Evolutionary conservation across 306 rosid genomes (phyloP).

Genomic region (Lathyrus sativus): DNA sequence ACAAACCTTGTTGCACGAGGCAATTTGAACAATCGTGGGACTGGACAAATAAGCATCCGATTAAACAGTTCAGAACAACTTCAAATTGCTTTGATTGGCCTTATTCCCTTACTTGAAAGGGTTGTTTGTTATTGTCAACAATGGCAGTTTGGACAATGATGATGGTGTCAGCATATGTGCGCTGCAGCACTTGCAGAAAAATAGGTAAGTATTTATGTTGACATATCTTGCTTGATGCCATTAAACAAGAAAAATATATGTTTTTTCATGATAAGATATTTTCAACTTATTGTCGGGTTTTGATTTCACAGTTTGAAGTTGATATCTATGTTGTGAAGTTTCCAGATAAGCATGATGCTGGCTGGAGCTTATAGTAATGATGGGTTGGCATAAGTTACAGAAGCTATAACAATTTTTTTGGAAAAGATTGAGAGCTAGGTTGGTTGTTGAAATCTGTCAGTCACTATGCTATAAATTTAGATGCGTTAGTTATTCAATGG

Average conservation of each 20-base stretch:
- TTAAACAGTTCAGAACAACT: slow-evolving; percentile 90
- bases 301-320: not conserved
- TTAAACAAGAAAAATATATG: not conserved
- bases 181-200: slow-evolving; percentile 45
- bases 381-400: not conserved
- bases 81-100: slow-evolving; percentile 77
- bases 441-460: not conserved
- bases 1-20: slow-evolving; percentile 76
- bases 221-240: slow-evolving; percentile 22
- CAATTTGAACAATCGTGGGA: slow-evolving; percentile 87
- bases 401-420: not conserved
- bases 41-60: slow-evolving; percentile 87
- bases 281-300: not conserved
- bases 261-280: not conserved
- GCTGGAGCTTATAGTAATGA: not conserved
- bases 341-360: not conserved
- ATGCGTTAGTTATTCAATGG: not conserved
- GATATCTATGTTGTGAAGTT: slow-evolving; percentile 7
- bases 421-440: not conserved
- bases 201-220: slow-evolving; percentile 39
- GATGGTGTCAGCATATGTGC: slow-evolving; percentile 34
- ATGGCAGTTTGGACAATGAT: slow-evolving; percentile 62
- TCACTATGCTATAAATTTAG: not conserved
- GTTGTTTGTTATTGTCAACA: slow-evolving; percentile 56
- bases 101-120: slow-evolving; percentile 72